A percentile compares a stretch with the other conserved stretches of the same genome.
Conservation (phyloP, 1,284 basidiomycete species). For the Athelia psychrophila region DNA sequence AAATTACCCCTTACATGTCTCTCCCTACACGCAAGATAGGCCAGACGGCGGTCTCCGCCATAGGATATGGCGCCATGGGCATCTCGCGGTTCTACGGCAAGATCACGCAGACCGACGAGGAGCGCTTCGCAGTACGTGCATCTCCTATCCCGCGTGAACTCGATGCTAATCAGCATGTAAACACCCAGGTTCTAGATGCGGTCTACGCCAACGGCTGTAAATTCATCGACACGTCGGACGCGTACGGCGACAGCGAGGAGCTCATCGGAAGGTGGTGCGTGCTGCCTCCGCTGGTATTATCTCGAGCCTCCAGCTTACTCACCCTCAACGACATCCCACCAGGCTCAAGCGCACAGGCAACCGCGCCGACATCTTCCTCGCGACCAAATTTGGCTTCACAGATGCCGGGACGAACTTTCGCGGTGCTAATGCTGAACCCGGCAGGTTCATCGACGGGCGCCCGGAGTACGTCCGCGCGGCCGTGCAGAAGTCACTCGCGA, state of each 20-base stretch:
- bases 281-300: too few species aligned
- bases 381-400: not conserved
- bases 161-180: not conserved
- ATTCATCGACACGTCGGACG: constrained; percentile 40
- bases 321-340: not conserved
- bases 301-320: not conserved
- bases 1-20: too few species aligned
- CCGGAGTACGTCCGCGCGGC: not conserved
- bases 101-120: constrained; percentile 5
- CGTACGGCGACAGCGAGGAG: constrained; percentile 43
- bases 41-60: constrained; percentile 9
- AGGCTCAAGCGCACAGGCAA: constrained; percentile 37
- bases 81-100: constrained; percentile 11
- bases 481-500: not conserved
- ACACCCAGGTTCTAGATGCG: constrained; percentile 33
- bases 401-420: too few species aligned
- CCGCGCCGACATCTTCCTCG: constrained; percentile 39
- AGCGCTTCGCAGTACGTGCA: constrained; percentile 5
- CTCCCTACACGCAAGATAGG: constrained; percentile 16
- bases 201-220: constrained; percentile 35
- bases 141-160: not conserved
- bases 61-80: constrained; percentile 18
- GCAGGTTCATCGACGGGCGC: not conserved
- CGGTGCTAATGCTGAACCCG: not conserved
- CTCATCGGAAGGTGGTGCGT: constrained; percentile 43